These are phyloP conservation scores for Penicillium diatomitis DNA, from an alignment of 495 filamentous ascomycete species.

Conservation along the genomic window DNA sequence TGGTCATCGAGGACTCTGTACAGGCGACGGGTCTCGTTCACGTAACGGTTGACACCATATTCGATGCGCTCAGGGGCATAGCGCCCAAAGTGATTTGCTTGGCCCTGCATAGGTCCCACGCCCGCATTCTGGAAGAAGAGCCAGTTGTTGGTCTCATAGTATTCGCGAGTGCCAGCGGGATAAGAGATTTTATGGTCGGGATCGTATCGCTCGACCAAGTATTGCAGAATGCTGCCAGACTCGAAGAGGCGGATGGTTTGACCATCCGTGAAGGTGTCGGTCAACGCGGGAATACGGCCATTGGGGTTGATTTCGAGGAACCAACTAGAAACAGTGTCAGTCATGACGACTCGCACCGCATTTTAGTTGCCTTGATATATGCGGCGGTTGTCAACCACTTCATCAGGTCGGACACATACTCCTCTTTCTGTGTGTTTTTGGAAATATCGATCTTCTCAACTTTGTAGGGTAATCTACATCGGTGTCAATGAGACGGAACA, in stretches of 20 bases:
- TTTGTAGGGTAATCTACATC: constrained; percentile 45
- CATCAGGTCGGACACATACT: constrained; percentile 26
- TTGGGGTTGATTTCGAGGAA: constrained; percentile 92
- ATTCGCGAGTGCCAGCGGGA: constrained; percentile 62
- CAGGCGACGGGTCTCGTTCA: constrained; percentile 69
- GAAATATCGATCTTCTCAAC: constrained; percentile 58
- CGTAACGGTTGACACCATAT: constrained; percentile 78
- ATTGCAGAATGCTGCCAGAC: constrained; percentile 77
- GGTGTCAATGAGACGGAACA: background rate
- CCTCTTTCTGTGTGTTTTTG: constrained; percentile 72
- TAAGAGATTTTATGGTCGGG: constrained; percentile 76
- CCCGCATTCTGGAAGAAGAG: constrained; percentile 66
- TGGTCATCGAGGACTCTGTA: constrained; percentile 73
- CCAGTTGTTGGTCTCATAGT: constrained; percentile 76
- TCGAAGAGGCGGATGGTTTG: constrained; percentile 72
- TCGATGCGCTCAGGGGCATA: constrained; percentile 83
- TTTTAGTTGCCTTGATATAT: background rate
- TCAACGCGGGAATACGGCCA: constrained; percentile 87
- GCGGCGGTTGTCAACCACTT: background rate
- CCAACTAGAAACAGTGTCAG: constrained; percentile 39
- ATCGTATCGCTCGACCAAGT: constrained; percentile 75
- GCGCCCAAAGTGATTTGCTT: constrained; percentile 82
- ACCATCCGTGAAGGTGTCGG: constrained; percentile 66
- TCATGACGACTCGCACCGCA: background rate
- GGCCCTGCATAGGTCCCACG: constrained; percentile 87